Percentiles rank a stretch among this genome's conserved stretches.
These are phyloP conservation scores for Coemansia erecta DNA, from an alignment of 192 early-diverging fungal genomes.

Conservation along the genomic window DNA sequence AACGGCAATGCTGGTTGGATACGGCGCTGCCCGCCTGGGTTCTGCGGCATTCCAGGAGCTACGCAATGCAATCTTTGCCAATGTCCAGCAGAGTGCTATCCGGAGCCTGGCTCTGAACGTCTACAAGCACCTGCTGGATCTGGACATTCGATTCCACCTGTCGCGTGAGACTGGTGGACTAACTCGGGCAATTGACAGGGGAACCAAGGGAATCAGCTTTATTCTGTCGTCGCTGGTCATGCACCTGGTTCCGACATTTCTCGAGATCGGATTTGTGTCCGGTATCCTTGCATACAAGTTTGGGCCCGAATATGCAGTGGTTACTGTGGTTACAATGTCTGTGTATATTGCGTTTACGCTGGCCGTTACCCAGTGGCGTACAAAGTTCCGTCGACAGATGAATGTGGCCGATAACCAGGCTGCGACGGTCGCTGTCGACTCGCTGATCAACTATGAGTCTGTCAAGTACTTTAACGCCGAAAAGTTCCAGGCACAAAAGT, in stretches of 20 bases:
- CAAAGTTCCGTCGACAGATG: conserved; percentile 83
- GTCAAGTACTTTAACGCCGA: conserved; percentile 98
- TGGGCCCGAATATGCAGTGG: conserved; percentile 60
- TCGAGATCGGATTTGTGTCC: conserved; percentile 96
- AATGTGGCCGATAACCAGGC: conserved; percentile 96
- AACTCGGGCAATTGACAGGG: conserved; percentile 93
- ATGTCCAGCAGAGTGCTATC: conserved; percentile 92
- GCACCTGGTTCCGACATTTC: conserved; percentile 88
- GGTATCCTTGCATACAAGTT: conserved; percentile 72
- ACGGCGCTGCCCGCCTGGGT: conserved; percentile 87
- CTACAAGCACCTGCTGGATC: conserved; percentile 83
- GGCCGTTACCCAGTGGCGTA: conserved; percentile 85
- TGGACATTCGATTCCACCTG: conserved; percentile 92
- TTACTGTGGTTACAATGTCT: conserved; percentile 64
- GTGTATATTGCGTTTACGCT: conserved; percentile 87
- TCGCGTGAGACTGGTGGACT: conserved; percentile 94
- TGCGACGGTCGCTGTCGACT: conserved; percentile 90
- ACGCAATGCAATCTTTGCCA: conserved; percentile 90
- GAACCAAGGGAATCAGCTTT: conserved; percentile 95
- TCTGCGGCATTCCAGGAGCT: conserved; percentile 82
- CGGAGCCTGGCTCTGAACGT: conserved; percentile 81
- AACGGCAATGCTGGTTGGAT: conserved; percentile 92
- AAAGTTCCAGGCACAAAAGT: conserved; percentile 82
- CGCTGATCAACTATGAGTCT: conserved; percentile 95
- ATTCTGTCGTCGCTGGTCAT: conserved; percentile 93